Evolutionary conservation across 2,329 filamentous ascomycete species (phyloP).

Genomic region (Aspergillus eucalypticola): DNA sequence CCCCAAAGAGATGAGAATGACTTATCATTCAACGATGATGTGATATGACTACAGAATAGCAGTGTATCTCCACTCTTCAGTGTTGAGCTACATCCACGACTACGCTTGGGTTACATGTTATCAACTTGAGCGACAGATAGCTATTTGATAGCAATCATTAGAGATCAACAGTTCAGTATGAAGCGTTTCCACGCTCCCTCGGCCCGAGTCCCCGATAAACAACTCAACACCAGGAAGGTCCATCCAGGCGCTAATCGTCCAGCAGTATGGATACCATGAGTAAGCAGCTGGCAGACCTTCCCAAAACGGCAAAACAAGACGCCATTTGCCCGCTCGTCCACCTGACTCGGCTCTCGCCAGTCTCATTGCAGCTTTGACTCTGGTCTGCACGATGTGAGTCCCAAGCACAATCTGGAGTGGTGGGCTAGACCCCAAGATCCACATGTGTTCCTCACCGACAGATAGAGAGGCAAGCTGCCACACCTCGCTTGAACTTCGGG

Average conservation of each 20-base stretch:
- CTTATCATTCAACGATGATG: too few relatives aligned
- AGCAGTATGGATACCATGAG: background rate
- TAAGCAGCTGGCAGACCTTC: background rate
- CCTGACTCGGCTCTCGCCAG: background rate
- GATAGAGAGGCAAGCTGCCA: background rate
- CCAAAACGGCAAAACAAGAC: background rate
- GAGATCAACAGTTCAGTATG: background rate
- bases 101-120: too few relatives aligned
- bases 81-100: too few relatives aligned
- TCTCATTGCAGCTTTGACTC: background rate
- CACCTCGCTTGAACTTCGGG: background rate
- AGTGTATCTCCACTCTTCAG: too few relatives aligned
- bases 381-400: background rate
- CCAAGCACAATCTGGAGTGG: background rate
- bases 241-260: background rate
- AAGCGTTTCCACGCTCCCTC: background rate
- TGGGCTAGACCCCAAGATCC: background rate
- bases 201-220: background rate
- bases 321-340: background rate
- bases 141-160: too few relatives aligned
- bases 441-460: conserved; percentile 4
- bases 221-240: background rate
- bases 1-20: too few relatives aligned
- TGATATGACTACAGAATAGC: too few relatives aligned
- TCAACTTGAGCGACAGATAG: too few relatives aligned